A percentile compares a stretch with the other conserved stretches of the same genome.
Conservation (phyloP, 306 rosid species). For the Potentilla sterilis region DNA sequence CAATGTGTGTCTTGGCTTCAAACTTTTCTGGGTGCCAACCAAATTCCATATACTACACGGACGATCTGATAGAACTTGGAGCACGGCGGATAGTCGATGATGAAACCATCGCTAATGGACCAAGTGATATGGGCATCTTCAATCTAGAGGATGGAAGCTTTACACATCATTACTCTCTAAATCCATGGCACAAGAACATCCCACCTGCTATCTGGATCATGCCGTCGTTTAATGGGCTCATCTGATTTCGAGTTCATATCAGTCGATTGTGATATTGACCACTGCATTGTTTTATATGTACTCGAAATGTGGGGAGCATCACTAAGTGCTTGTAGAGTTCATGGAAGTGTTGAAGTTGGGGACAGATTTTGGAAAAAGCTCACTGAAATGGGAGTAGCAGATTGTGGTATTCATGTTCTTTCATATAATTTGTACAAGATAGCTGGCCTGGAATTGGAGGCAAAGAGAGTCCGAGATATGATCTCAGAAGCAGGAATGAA, state of each 20-base stretch:
- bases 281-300: too few species aligned
- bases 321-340: constrained; percentile 67
- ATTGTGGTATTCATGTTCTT: constrained; percentile 67
- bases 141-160: not conserved
- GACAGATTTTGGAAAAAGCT: constrained; percentile 67
- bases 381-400: constrained; percentile 47
- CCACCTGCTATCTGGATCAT: constrained; percentile 3
- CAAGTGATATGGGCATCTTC: constrained; percentile 10
- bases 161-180: not conserved
- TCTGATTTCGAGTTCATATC: not conserved
- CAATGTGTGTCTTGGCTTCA: not conserved
- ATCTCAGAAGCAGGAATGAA: constrained; percentile 51
- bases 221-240: not conserved
- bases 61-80: not conserved
- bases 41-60: not conserved
- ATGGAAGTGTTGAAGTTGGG: constrained; percentile 57
- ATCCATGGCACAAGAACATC: not conserved
- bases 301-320: constrained; percentile 62
- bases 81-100: not conserved
- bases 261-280: too few species aligned
- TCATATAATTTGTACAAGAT: constrained; percentile 66
- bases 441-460: constrained; percentile 77
- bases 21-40: not conserved
- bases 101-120: not conserved
- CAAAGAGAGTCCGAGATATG: constrained; percentile 54